Conservation (phyloP, 2,329 filamentous ascomycete genomes). For the Arthroderma sp. region DNA sequence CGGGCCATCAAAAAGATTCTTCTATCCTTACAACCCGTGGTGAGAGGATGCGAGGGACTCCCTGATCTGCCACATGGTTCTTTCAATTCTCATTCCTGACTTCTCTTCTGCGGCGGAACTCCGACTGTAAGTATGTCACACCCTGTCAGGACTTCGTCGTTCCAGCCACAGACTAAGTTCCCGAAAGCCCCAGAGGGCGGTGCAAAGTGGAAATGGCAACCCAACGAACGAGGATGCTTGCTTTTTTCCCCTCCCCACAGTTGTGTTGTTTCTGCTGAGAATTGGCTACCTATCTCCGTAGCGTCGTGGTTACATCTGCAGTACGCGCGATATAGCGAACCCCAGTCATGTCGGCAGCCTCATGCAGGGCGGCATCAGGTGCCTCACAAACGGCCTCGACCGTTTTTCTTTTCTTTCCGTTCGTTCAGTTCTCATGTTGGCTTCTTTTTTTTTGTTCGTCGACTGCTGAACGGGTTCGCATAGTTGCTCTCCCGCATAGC, state of each 20-base stretch:
- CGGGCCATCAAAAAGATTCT: background rate
- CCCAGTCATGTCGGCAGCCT: background rate
- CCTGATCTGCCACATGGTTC: background rate
- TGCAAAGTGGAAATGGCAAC: background rate
- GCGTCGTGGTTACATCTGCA: background rate
- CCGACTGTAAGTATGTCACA: background rate
- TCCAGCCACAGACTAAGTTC: slow-evolving; percentile 4
- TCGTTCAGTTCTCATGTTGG: background rate
- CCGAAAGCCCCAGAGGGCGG: background rate
- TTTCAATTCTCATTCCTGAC: background rate
- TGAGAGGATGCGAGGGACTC: background rate
- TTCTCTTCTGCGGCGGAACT: background rate
- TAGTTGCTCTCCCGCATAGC: background rate
- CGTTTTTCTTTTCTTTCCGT: background rate
- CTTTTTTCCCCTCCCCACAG: background rate
- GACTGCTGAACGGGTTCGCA: background rate
- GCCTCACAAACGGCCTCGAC: background rate
- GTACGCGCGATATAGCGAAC: background rate
- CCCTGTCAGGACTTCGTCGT: background rate
- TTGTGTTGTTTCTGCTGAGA: background rate
- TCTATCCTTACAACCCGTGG: background rate
- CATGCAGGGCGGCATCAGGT: slow-evolving; percentile 4
- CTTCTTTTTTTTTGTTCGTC: background rate
- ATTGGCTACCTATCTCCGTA: background rate
- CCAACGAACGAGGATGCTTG: background rate